Evolutionary conservation across 192 early-diverging fungal species (phyloP), one percentile per base, ranked within the genome.

Genomic region (Coemansia sp.): DNA sequence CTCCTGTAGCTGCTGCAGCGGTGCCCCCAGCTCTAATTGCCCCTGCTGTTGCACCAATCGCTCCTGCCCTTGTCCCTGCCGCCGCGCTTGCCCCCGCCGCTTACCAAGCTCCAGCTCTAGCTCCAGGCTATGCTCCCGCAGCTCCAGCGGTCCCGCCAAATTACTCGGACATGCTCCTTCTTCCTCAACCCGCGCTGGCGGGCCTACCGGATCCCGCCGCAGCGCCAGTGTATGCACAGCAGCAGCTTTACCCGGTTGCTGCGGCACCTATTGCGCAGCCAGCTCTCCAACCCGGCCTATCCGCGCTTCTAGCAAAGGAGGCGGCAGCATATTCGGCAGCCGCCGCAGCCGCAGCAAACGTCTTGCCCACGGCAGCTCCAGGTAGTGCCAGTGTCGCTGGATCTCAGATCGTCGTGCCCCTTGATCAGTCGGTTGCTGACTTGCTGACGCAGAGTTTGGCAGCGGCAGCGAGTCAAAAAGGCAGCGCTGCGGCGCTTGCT

Each of bases 171-270:
- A 24, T 51, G 38, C 11, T 58, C 1, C 42, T 59, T 23, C 33
- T 58, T 37, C 56, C n/a, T 28, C 74, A 76, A 60, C 69, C 63
- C n/a, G 63, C 62, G 1, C 40, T 38, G n/a, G 43, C 55, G 5
- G 62, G 48, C 5, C 33, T 50, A 20, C 59, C 60, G 0, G 68
- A 62, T 2, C 64, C 60, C 1, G 60, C 34, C 20, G 58, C 38
- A 2, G 65, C 62, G 2, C 56, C 65, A 9, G 62, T 62, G n/a
- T 71, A 77, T 28, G 62, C 66, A 0, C 76, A 78, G 60, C 76
- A 72, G 24, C 76, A 78, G 59, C 59, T 66, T 37, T 78, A 73
- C 20, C 76, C 76, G 0, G 66, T 68, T 26, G 60, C 67, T 3
- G 58, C 62, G 4, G 70, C 61, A 3, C 58, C 66, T 20, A 28